Evolutionary conservation across 2,329 filamentous ascomycete species (phyloP).

Genomic region (Thelonectria discophora): DNA sequence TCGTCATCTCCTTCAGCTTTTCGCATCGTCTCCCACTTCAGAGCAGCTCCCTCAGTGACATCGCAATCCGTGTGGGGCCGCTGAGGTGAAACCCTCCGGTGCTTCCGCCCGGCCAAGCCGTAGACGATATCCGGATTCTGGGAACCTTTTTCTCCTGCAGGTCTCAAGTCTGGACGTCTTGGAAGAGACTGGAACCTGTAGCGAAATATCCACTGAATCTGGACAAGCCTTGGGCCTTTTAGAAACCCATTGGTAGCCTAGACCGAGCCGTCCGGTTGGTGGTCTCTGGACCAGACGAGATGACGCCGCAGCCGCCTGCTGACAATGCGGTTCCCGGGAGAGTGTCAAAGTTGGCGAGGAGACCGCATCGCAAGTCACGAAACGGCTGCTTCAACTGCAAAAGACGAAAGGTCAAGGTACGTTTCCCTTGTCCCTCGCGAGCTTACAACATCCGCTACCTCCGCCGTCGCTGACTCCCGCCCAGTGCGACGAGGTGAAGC

Average conservation of each 20-base stretch:
- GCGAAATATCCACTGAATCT: constrained; percentile 1
- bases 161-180: constrained; percentile 29
- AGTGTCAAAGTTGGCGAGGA: constrained; percentile 41
- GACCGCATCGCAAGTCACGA: constrained; percentile 45
- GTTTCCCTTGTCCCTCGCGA: constrained; percentile 2
- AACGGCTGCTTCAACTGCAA: constrained; percentile 47
- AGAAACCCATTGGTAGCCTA: neutral
- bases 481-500: constrained; percentile 46
- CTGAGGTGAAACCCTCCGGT: constrained; percentile 37
- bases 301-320: constrained; percentile 38
- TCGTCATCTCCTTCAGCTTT: constrained; percentile 17
- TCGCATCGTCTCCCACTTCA: constrained; percentile 1
- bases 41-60: constrained; percentile 9
- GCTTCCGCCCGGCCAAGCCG: constrained; percentile 36
- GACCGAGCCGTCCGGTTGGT: neutral
- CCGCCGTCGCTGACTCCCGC: no score
- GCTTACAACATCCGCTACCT: neutral
- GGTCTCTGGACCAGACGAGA: constrained; percentile 20
- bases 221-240: neutral
- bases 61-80: constrained; percentile 32
- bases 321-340: constrained; percentile 38
- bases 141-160: constrained; percentile 23
- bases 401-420: constrained; percentile 45
- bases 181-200: constrained; percentile 9
- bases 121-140: constrained; percentile 34